Conservation (phyloP, 768 basidiomycete genomes). For the Kwoniella dendrophila region DNA sequence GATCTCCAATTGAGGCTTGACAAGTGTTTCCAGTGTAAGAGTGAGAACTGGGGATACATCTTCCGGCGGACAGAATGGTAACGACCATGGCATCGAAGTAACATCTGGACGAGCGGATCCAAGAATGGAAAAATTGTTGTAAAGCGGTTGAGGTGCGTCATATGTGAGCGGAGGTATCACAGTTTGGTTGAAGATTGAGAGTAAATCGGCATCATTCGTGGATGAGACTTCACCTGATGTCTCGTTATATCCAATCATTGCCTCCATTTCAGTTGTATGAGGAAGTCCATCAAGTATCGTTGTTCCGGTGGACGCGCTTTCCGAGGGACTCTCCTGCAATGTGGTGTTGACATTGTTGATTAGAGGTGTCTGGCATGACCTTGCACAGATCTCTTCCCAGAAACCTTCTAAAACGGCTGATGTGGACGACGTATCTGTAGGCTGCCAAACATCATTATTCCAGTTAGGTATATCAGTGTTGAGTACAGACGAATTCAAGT, state of each 20-base stretch:
- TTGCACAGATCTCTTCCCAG: constrained; percentile 1
- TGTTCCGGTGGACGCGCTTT: neutral
- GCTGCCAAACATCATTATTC: neutral
- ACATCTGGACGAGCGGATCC: neutral
- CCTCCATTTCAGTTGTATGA: neutral
- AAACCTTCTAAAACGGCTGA: neutral
- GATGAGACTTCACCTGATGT: neutral
- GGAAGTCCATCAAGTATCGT: neutral
- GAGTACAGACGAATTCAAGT: neutral
- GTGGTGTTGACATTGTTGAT: neutral
- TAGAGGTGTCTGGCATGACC: neutral
- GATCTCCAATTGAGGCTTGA: constrained; percentile 39
- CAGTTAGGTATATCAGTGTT: neutral
- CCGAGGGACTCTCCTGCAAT: neutral
- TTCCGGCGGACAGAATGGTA: constrained; percentile 18
- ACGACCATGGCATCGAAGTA: neutral
- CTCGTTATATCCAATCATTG: neutral
- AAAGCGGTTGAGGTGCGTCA: neutral
- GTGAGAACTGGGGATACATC: constrained; percentile 34
- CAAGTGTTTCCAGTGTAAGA: constrained; percentile 33
- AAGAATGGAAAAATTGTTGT: constrained; percentile 1
- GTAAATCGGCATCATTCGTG: neutral
- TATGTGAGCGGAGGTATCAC: neutral
- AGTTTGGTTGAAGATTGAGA: neutral
- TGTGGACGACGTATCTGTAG: neutral